Evolutionary conservation across 1,139 yeast species (phyloP).

Genomic region (Scheffersomyces stambukii): DNA sequence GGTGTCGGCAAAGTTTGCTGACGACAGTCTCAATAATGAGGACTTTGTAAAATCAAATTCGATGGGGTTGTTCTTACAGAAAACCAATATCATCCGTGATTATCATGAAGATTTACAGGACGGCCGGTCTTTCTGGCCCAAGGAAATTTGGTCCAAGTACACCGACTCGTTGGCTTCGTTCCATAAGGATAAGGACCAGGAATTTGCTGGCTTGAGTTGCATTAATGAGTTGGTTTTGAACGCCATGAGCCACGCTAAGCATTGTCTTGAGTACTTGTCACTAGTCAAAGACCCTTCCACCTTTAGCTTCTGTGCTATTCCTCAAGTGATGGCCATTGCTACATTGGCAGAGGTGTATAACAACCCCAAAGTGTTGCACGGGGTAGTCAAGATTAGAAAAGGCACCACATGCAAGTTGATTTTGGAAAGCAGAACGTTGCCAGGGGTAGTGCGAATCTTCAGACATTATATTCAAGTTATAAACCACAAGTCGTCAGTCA

Average conservation of each 20-base stretch:
- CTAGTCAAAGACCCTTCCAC: slow-evolving; percentile 76
- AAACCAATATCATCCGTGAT: slow-evolving; percentile 93
- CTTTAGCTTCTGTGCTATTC: slow-evolving; percentile 92
- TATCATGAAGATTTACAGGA: slow-evolving; percentile 89
- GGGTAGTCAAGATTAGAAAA: slow-evolving; percentile 82
- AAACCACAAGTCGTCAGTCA: slow-evolving; percentile 72
- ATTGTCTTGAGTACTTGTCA: slow-evolving; percentile 72
- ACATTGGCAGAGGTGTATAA: slow-evolving; percentile 83
- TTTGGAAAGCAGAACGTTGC: slow-evolving; percentile 66
- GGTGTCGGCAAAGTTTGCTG: slow-evolving; percentile 63
- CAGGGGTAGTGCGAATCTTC: slow-evolving; percentile 74
- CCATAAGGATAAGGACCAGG: slow-evolving; percentile 34
- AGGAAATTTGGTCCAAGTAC: slow-evolving; percentile 86
- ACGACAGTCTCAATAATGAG: slow-evolving; percentile 44
- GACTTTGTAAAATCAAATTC: slow-evolving; percentile 63
- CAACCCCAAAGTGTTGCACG: slow-evolving; percentile 67
- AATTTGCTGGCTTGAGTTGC: slow-evolving; percentile 62
- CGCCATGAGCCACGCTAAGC: slow-evolving; percentile 73
- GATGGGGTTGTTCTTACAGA: slow-evolving; percentile 94
- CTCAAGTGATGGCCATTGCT: slow-evolving; percentile 98
- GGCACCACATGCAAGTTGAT: slow-evolving; percentile 86
- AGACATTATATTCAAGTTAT: slow-evolving; percentile 68
- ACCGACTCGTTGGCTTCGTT: slow-evolving; percentile 62
- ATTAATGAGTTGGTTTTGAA: slow-evolving; percentile 78
- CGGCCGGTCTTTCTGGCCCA: slow-evolving; percentile 95